Evolutionary conservation across 1,139 yeast genomes (phyloP), one percentile per base, ranked within the genome.

Genomic region (Geotrichum australiense): DNA sequence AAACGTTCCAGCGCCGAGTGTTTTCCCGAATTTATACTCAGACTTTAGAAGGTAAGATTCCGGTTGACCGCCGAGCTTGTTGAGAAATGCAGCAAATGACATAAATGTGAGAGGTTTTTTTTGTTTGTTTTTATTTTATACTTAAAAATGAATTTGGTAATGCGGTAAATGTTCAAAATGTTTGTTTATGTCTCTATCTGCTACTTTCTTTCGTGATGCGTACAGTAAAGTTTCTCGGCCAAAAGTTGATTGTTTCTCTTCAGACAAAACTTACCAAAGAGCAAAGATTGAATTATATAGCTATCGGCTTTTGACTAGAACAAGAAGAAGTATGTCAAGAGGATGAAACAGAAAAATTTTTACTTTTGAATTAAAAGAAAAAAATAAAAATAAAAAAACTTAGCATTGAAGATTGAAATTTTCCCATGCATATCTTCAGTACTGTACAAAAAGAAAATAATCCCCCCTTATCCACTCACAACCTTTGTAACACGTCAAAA

Each of bases 1-100:
- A 65, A 83, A 87, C 1, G 94, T 76, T 2, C 96, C 96, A 1
- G 94, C 95, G 5, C 96, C 96, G 14, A 87, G 65, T 0, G 93
- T 82, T 50, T 73, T 74, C 7, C 93, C 94, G 59, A 85, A 81
- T 3, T 76, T 70, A 55, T 82, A 85, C 47, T 72, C 69, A 34
- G 70, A 61, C 59, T 84, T 85, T 50, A 81, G 71, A 23, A 69
- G 59, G 56, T 81, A 81, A 11, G 84, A 74, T 11, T 69, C 70
- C 0, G 94, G 94, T 61, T 84, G 93, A 5, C 91, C 86, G 38
- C 77, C 67, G 33, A 84, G 59, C 8, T 40, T 36, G 23, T 37
- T 26, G n/a, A 21, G 19, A 18, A 36, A 36, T 6, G 19, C 21
- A 24, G 24, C 8, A 36, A 24, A 15, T 5, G 43, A 19, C 43